Evolutionary conservation across 805 yeast species (phyloP).

Genomic region (Lipomyces orientalis): DNA sequence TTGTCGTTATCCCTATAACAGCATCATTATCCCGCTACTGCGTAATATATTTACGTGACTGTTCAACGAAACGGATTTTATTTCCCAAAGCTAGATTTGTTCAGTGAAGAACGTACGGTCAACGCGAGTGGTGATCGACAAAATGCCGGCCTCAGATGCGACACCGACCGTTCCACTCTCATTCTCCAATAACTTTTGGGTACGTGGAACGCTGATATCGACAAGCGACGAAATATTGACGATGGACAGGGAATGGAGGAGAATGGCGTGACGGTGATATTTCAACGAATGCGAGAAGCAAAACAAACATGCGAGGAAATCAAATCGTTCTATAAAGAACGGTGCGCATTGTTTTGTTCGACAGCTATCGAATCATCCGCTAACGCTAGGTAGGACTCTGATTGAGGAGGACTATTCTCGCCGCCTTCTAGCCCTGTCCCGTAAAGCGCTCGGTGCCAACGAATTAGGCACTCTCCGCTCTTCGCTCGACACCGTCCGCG

Average conservation of each 20-base stretch:
- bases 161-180: conserved; percentile 37
- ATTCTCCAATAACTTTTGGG: conserved; percentile 40
- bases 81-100: no score
- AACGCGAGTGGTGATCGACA: neutral
- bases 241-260: conserved; percentile 57
- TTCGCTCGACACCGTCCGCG: conserved; percentile 62
- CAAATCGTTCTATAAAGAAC: conserved; percentile 56
- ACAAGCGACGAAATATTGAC: neutral
- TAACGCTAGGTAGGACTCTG: conserved; percentile 50
- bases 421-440: conserved; percentile 58
- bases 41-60: no score
- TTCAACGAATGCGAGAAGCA: conserved; percentile 63
- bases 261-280: conserved; percentile 61
- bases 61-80: no score
- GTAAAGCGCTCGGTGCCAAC: conserved; percentile 57
- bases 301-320: conserved; percentile 62
- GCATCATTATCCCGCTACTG: no score
- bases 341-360: conserved; percentile 35
- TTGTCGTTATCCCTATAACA: no score
- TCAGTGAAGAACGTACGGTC: neutral
- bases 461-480: conserved; percentile 65
- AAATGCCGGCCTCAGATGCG: conserved; percentile 17
- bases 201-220: conserved; percentile 11
- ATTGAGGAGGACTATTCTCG: conserved; percentile 78
- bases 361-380: conserved; percentile 42